These are phyloP conservation scores for Coniochaeta sp. DNA, from an alignment of 2,329 filamentous ascomycete genomes.

Conservation along the genomic window DNA sequence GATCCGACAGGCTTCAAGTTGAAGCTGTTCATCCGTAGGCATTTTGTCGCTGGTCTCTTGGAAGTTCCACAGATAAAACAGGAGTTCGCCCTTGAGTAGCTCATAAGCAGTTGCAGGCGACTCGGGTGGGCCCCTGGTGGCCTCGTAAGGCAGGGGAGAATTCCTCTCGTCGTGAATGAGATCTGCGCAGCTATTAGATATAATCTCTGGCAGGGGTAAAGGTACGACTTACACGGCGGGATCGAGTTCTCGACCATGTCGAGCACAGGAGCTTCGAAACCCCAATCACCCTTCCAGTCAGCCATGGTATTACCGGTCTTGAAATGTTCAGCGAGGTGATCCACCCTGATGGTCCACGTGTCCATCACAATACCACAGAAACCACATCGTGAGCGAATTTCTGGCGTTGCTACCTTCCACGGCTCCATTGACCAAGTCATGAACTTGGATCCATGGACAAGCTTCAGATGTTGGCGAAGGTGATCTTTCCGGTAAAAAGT, in stretches of 20 bases:
- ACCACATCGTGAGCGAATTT: slow-evolving; percentile 57
- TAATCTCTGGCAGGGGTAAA: slow-evolving; percentile 14
- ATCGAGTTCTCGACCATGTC: slow-evolving; percentile 61
- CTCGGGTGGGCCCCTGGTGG: slow-evolving; percentile 33
- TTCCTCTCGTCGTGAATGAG: slow-evolving; percentile 57
- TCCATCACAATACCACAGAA: slow-evolving; percentile 57
- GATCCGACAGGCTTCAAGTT: slow-evolving; percentile 51
- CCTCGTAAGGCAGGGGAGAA: slow-evolving; percentile 45
- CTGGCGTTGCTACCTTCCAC: slow-evolving; percentile 53
- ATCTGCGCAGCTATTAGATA: slow-evolving; percentile 29
- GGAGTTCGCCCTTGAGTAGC: slow-evolving; percentile 49
- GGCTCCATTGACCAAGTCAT: slow-evolving; percentile 56
- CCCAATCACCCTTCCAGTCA: slow-evolving; percentile 64
- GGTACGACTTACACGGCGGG: slow-evolving; percentile 49
- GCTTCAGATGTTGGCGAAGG: slow-evolving; percentile 55
- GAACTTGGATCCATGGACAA: slow-evolving; percentile 57
- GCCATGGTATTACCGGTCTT: slow-evolving; percentile 59
- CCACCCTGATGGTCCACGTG: slow-evolving; percentile 51
- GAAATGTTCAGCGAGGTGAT: slow-evolving; percentile 62
- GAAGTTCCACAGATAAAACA: slow-evolving; percentile 40
- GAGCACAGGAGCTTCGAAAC: slow-evolving; percentile 54
- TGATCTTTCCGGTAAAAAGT: slow-evolving; percentile 63
- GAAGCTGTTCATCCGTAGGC: slow-evolving; percentile 45
- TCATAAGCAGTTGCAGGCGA: slow-evolving; percentile 53
- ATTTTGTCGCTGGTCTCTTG: slow-evolving; percentile 29